phyloP scores from a whole-genome alignment of 2,329 filamentous ascomycete species.

The Cryoendolithus antarcticus region DNA sequence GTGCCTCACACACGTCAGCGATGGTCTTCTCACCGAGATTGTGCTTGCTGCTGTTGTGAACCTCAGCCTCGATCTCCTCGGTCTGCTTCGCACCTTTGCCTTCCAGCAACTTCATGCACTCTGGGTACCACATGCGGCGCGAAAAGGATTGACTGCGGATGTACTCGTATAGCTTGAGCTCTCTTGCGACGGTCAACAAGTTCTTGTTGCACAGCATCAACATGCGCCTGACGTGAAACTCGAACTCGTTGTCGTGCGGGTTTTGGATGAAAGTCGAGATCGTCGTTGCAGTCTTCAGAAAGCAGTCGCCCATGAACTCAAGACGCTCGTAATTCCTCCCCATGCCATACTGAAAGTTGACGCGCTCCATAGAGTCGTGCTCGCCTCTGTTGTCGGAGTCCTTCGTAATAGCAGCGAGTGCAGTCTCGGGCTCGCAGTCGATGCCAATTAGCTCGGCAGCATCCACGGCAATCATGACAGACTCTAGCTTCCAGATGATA shows the following conservation, averaged over 20 bases:
- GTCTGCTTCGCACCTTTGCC: constrained; percentile 40
- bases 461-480: constrained; percentile 67
- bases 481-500: constrained; percentile 73
- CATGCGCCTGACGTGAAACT: constrained; percentile 87
- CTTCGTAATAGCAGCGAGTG: constrained; percentile 84
- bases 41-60: constrained; percentile 42
- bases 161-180: constrained; percentile 57
- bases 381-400: constrained; percentile 78
- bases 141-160: constrained; percentile 76
- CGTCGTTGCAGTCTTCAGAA: constrained; percentile 90
- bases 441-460: constrained; percentile 56
- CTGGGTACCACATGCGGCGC: constrained; percentile 76
- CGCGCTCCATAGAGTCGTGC: constrained; percentile 46
- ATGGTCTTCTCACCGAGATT: constrained; percentile 61
- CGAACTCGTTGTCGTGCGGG: constrained; percentile 68
- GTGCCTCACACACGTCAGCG: constrained; percentile 85
- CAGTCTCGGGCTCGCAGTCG: constrained; percentile 52
- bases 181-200: constrained; percentile 62
- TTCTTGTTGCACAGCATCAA: constrained; percentile 82
- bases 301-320: constrained; percentile 86
- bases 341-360: constrained; percentile 75
- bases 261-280: constrained; percentile 71
- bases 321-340: constrained; percentile 89
- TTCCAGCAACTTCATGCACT: constrained; percentile 57
- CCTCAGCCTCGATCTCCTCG: constrained; percentile 20